Evolutionary conservation across 257 asterid genomes (phyloP).

Genomic region (Thymus mandschuricus): DNA sequence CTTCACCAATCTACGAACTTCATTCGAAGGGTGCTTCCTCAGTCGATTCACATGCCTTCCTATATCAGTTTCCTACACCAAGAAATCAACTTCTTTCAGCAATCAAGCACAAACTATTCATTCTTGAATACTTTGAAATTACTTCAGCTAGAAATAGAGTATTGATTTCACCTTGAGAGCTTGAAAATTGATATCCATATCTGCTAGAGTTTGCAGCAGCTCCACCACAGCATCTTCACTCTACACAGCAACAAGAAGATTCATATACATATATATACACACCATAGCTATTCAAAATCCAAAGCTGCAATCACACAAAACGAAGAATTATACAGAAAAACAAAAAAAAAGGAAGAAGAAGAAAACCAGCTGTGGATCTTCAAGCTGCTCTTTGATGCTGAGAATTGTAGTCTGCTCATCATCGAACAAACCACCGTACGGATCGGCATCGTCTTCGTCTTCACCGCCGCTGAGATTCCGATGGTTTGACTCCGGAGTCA

Average conservation of each 20-base stretch:
- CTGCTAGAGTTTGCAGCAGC: conserved; percentile 72
- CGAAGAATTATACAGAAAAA: not conserved
- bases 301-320: not conserved
- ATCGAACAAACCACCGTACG: conserved; percentile 63
- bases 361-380: conserved; percentile 72
- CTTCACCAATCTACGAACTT: conserved; percentile 87
- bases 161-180: conserved; percentile 64
- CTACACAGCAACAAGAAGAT: conserved; percentile 36
- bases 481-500: conserved; percentile 77
- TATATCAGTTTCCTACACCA: conserved; percentile 78
- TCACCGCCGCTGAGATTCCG: conserved; percentile 37
- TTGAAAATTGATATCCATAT: conserved; percentile 88
- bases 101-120: not conserved
- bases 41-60: conserved; percentile 86
- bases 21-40: conserved; percentile 79
- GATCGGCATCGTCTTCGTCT: conserved; percentile 59
- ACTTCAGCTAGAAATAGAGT: conserved; percentile 9
- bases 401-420: conserved; percentile 70
- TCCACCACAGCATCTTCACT: conserved; percentile 76
- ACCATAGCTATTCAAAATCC: not conserved
- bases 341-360: not conserved
- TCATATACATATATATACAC: not conserved
- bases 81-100: conserved; percentile 20
- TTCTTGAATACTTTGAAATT: not conserved
- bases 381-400: conserved; percentile 76